Percentiles rank a stretch among this genome's conserved stretches.
phyloP scores from a whole-genome alignment of 2,329 filamentous ascomycete genomes.

The Ophiostoma quercus region DNA sequence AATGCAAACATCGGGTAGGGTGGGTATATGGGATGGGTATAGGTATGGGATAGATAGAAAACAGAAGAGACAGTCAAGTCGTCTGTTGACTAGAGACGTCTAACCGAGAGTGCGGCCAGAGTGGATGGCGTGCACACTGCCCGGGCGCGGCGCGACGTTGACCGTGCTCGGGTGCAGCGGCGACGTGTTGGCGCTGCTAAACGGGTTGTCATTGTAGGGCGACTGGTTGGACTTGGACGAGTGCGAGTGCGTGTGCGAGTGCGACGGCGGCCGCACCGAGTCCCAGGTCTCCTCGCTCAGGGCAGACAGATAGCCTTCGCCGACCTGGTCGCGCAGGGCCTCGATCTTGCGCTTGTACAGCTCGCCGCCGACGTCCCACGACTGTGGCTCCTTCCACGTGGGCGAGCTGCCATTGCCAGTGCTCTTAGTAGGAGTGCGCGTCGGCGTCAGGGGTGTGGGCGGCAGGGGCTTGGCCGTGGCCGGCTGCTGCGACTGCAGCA shows the following conservation, averaged over 20 bases:
- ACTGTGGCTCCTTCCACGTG: slow-evolving; percentile 42
- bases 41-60: neutral
- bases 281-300: slow-evolving; percentile 73
- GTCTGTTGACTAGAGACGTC: neutral
- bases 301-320: slow-evolving; percentile 79
- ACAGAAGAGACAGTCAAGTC: slow-evolving; percentile 4
- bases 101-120: slow-evolving; percentile 49
- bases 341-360: slow-evolving; percentile 85
- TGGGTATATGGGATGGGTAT: neutral
- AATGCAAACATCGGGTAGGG: neutral
- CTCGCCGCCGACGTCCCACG: slow-evolving; percentile 67
- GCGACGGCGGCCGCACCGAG: slow-evolving; percentile 36
- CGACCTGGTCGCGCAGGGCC: slow-evolving; percentile 75
- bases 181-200: slow-evolving; percentile 34
- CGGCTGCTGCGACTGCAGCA: neutral
- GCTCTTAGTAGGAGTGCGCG: slow-evolving; percentile 19
- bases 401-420: neutral
- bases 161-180: slow-evolving; percentile 37
- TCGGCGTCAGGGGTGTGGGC: slow-evolving; percentile 14
- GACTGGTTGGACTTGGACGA: neutral
- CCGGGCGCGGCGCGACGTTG: slow-evolving; percentile 36
- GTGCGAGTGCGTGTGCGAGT: neutral
- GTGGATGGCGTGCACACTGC: slow-evolving; percentile 46
- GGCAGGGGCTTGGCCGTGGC: neutral
- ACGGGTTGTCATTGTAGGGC: slow-evolving; percentile 39